Evolutionary conservation across 129 eudicot genomes (phyloP), one percentile per base, ranked within the genome.

Genomic region (Arctium minus): DNA sequence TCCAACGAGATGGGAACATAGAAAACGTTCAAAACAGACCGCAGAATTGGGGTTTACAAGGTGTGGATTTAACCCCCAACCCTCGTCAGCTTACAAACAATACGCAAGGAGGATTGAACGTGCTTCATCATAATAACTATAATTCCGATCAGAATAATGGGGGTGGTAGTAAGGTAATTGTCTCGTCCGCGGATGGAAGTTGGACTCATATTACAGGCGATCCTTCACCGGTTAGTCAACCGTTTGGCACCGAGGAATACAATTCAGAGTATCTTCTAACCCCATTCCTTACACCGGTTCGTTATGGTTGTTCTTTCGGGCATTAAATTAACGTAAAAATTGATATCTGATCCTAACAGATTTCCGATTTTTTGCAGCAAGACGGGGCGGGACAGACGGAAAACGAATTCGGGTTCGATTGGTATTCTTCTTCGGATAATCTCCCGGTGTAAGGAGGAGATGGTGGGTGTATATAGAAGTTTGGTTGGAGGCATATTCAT

Each of bases 251-350:
- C 0, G 86, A 84, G 40, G 88, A 83, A 46, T 88, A 72, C 37
- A 87, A 81, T 77, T 93, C 85, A 75, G 98, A 92, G 22, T 96
- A 94, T 75, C 87, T 90, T 78, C 83, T 91, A 92, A 83, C 87
- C 35, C 91, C 90, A 48, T 48, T 92, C 46, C 88, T 90, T 27
- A 86, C 93, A 83, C 94, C 92, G 94, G 98, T 92, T 83, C 22
- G 82, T 77, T 30, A 79, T 44, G 78, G 73, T 37, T 72, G 60
- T 37, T 39, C 18, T 39, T 71, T 50, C 38, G 9, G 60, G 22
- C 48, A 22, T 75, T 79, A 36, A 33, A 38, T 50, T 53, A 22
- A 15, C 31, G 27, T 17, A 67, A 40, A 56, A 10, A 22, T 22
- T 17, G 76, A 17, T 69, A 11, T 29, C 32, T 22, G 12, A 8